Evolutionary conservation across 2,329 filamentous ascomycete genomes (phyloP).

Genomic region (Penicillium sp.): DNA sequence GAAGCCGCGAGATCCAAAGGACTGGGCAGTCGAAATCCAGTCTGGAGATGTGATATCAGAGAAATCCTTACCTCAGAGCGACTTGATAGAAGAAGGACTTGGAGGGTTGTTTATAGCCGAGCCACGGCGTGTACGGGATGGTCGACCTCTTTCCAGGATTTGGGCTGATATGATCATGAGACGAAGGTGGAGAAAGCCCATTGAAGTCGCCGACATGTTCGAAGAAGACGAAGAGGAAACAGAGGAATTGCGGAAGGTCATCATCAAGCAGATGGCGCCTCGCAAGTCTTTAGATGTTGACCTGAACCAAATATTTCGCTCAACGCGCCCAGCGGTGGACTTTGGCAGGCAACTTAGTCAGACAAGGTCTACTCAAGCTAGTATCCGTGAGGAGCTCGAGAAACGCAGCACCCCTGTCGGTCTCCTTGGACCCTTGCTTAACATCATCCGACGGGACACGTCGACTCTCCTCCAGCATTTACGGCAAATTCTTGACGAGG

Average conservation of each 20-base stretch:
- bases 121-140: neutral
- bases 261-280: conserved; percentile 12
- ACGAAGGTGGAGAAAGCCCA: neutral
- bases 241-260: neutral
- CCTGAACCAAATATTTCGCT: conserved; percentile 4
- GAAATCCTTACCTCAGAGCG: neutral
- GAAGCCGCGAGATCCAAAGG: neutral
- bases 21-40: too few relatives aligned
- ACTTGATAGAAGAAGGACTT: neutral
- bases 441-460: conserved; percentile 27
- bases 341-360: neutral
- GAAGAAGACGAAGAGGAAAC: neutral
- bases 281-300: conserved; percentile 6
- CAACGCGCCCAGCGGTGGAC: neutral
- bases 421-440: conserved; percentile 7
- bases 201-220: neutral
- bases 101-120: neutral
- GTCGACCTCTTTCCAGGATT: neutral
- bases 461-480: conserved; percentile 22
- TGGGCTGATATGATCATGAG: neutral
- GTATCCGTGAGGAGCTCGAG: neutral
- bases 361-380: conserved; percentile 2
- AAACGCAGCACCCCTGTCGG: neutral
- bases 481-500: conserved; percentile 21
- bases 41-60: neutral